phyloP scores from a whole-genome alignment of 192 early-diverging fungal species.

The Backusella luteola region DNA sequence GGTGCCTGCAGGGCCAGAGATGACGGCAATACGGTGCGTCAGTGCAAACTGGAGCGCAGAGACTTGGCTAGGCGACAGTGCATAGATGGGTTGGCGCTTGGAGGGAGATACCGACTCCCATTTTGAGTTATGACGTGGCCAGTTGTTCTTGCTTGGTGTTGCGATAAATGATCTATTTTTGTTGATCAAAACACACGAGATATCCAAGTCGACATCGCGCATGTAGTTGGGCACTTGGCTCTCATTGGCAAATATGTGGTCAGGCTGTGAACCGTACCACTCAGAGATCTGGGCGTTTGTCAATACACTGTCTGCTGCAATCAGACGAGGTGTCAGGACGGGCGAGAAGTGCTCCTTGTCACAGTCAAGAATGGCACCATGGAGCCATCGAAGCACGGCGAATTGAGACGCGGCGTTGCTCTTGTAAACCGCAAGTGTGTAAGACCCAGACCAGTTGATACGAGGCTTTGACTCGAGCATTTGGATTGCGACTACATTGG shows the following conservation, averaged over 20 bases:
- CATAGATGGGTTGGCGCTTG: constrained; percentile 5
- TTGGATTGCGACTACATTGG: not conserved
- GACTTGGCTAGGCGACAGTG: constrained; percentile 22
- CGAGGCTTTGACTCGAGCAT: not conserved
- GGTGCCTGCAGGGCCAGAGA: constrained; percentile 26
- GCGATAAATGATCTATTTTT: not conserved
- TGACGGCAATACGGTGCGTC: constrained; percentile 25
- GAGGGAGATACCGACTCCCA: not conserved
- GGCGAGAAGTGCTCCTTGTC: not conserved
- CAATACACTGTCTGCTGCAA: not conserved
- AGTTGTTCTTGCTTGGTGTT: not conserved
- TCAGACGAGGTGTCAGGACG: not conserved
- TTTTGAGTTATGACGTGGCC: constrained; percentile 16
- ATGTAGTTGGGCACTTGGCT: not conserved
- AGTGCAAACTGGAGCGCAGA: constrained; percentile 26
- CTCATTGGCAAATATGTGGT: not conserved
- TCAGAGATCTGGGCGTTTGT: not conserved
- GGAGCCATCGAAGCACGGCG: constrained; percentile 3
- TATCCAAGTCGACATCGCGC: constrained; percentile 6
- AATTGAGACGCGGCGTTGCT: not conserved
- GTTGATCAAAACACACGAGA: not conserved
- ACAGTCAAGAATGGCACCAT: not conserved
- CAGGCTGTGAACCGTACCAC: not conserved
- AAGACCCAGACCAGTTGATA: not conserved
- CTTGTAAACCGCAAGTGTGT: not conserved